A percentile compares a stretch with the other conserved stretches of the same genome.
These are phyloP conservation scores for Penicillium corylophilum DNA, from an alignment of 2,329 filamentous ascomycete genomes.

Conservation along the genomic window DNA sequence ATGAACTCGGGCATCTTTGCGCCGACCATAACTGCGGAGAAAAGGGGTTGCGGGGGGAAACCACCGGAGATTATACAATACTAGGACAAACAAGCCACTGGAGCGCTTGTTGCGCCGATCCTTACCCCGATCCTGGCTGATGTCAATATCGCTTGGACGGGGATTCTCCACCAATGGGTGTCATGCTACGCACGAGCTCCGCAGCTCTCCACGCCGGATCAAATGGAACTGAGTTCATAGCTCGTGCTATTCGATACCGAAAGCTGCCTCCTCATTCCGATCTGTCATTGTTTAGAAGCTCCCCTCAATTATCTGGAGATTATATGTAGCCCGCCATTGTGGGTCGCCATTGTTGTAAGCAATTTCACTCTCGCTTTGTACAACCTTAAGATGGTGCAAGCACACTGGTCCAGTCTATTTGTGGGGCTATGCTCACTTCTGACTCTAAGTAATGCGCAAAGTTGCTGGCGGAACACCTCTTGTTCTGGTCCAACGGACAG, in stretches of 20 bases:
- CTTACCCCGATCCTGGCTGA: conserved; percentile 3
- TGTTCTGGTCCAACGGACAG: conserved; percentile 52
- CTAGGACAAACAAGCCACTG: not conserved
- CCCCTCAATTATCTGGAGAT: not conserved
- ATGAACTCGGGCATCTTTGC: conserved; percentile 8
- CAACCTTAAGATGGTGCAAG: conserved; percentile 13
- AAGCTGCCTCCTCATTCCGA: not conserved
- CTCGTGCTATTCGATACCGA: conserved; percentile 15
- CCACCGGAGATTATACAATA: not conserved
- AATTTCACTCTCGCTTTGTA: not conserved
- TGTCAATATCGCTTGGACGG: not conserved
- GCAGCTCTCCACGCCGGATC: not conserved
- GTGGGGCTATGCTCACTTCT: conserved; percentile 17
- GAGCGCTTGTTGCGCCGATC: conserved; percentile 16
- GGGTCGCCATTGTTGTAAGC: not conserved
- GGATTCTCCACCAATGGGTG: conserved; percentile 17
- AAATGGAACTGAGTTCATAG: not conserved
- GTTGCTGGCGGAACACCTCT: conserved; percentile 57
- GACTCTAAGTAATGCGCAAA: conserved; percentile 15
- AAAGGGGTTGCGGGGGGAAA: conserved; percentile 14
- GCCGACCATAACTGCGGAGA: conserved; percentile 8
- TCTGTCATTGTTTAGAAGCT: not conserved
- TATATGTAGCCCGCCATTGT: conserved; percentile 6
- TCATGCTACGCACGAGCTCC: not conserved
- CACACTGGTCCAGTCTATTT: conserved; percentile 9